Evolutionary conservation across 2,329 filamentous ascomycete species (phyloP).

Genomic region (Dendryphion nanum): DNA sequence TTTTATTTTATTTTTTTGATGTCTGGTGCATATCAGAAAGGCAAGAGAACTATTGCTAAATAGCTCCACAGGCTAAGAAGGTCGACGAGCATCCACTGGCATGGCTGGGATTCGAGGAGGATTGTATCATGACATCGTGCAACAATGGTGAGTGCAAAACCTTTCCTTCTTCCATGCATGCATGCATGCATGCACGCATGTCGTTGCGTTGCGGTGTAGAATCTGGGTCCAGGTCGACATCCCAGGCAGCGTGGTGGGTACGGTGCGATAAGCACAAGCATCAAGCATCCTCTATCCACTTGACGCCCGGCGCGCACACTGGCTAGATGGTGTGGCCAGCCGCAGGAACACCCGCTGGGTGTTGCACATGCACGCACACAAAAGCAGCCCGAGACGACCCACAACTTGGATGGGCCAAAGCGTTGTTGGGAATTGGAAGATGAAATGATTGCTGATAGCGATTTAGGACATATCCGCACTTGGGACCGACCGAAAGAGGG

Average conservation of each 20-base stretch:
- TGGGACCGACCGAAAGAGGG: constrained; percentile 65
- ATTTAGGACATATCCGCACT: constrained; percentile 68
- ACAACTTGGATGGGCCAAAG: too few species aligned
- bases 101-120: constrained; percentile 91
- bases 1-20: too few species aligned
- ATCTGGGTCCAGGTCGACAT: not conserved
- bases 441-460: constrained; percentile 12
- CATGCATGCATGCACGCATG: not conserved
- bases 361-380: too few species aligned
- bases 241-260: not conserved
- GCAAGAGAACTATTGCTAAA: constrained; percentile 5
- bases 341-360: constrained; percentile 31
- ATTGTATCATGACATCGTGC: constrained; percentile 89
- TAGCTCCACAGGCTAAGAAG: constrained; percentile 63
- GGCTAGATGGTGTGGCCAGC: constrained; percentile 14
- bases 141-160: constrained; percentile 68
- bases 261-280: constrained; percentile 22
- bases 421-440: too few species aligned
- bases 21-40: constrained; percentile 1
- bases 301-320: constrained; percentile 11
- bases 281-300: too few species aligned
- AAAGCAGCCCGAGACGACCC: too few species aligned
- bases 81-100: constrained; percentile 84
- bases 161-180: constrained; percentile 8
- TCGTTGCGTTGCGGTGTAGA: not conserved